Evolutionary conservation across 257 asterid species (phyloP).

Genomic region (Sherardia arvensis): DNA sequence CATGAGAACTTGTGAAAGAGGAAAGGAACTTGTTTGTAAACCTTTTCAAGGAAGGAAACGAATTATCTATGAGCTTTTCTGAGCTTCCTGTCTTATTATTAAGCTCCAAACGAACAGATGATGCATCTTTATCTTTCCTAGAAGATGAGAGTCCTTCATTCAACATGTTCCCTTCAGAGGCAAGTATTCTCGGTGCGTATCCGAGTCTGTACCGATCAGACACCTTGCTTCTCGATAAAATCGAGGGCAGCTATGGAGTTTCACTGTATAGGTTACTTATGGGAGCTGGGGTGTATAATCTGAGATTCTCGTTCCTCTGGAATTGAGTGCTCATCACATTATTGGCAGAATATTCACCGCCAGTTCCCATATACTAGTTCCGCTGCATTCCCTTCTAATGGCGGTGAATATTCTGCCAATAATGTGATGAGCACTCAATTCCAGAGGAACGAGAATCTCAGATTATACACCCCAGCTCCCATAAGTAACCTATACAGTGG

Average conservation of each 20-base stretch:
- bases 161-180: not conserved
- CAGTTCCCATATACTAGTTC: no score
- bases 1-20: conserved; percentile 11
- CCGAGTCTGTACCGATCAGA: not conserved
- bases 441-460: not conserved
- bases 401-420: not conserved
- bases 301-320: not conserved
- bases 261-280: not conserved
- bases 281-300: not conserved
- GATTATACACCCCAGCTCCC: not conserved
- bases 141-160: no score
- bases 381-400: no score
- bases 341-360: not conserved
- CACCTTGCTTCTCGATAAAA: not conserved
- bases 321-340: not conserved
- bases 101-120: no score
- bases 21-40: conserved; percentile 20
- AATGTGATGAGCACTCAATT: not conserved
- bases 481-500: not conserved
- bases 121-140: no score
- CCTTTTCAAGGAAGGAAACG: conserved; percentile 27
- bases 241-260: not conserved
- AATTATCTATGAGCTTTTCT: conserved; percentile 8
- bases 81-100: no score
- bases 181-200: not conserved